Conservation (phyloP, 805 yeast genomes). For the Ogataea henricii region DNA sequence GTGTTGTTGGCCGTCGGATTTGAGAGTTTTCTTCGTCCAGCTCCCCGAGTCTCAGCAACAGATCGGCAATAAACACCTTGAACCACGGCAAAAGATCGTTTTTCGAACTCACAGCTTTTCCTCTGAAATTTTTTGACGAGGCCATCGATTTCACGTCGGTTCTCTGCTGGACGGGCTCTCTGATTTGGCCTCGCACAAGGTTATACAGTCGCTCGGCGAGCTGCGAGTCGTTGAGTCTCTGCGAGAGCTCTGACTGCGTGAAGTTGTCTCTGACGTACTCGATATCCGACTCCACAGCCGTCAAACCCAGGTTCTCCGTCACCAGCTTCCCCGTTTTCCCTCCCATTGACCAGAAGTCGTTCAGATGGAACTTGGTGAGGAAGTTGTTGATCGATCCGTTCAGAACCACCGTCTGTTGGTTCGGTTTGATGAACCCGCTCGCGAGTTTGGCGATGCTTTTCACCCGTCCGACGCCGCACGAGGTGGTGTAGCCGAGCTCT, state of each 20-base stretch:
- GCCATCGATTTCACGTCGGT: slow-evolving; percentile 82
- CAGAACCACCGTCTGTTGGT: slow-evolving; percentile 76
- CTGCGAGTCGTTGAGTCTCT: slow-evolving; percentile 41
- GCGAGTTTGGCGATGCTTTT: slow-evolving; percentile 85
- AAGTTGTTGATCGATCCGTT: slow-evolving; percentile 52
- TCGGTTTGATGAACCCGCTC: slow-evolving; percentile 82
- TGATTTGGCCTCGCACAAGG: slow-evolving; percentile 63
- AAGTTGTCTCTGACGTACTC: slow-evolving; percentile 53
- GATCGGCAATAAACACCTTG: slow-evolving; percentile 78
- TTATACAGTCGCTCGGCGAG: slow-evolving; percentile 58
- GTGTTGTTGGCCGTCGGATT: slow-evolving; percentile 55
- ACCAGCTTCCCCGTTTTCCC: slow-evolving; percentile 79
- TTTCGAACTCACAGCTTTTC: slow-evolving; percentile 49
- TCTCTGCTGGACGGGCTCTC: slow-evolving; percentile 56
- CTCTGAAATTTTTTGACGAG: slow-evolving; percentile 78
- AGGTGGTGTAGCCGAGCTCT: slow-evolving; percentile 77
- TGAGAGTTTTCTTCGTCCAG: slow-evolving; percentile 61
- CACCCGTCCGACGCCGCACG: slow-evolving; percentile 81
- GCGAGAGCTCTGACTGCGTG: slow-evolving; percentile 39
- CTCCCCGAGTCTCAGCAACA: slow-evolving; percentile 70
- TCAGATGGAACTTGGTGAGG: slow-evolving; percentile 59
- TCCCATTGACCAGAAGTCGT: slow-evolving; percentile 88
- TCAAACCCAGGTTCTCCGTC: slow-evolving; percentile 49
- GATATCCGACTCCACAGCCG: slow-evolving; percentile 39
- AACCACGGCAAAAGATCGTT: slow-evolving; percentile 77